Evolutionary conservation across 2,329 filamentous ascomycete species (phyloP).

Genomic region (Setomelanomma holmii): DNA sequence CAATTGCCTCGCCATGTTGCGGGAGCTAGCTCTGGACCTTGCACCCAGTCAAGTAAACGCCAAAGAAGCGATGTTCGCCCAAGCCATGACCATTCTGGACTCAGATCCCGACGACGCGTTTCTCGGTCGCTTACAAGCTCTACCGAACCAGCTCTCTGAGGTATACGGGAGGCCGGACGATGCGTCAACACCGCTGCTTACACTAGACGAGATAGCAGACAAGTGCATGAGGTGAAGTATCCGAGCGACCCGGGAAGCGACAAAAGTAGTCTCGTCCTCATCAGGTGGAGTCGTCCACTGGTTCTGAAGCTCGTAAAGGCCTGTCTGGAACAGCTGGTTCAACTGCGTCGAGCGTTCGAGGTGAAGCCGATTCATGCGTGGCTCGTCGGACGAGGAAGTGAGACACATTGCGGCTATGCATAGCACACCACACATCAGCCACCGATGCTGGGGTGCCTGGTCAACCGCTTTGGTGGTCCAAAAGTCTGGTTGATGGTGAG

Average conservation of each 20-base stretch:
- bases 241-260: not conserved
- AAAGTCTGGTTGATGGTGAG: constrained; percentile 13
- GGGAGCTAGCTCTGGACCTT: constrained; percentile 20
- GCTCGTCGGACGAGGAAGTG: constrained; percentile 9
- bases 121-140: no score
- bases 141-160: not conserved
- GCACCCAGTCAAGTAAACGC: constrained; percentile 16
- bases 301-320: not conserved
- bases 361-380: not conserved
- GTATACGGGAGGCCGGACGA: no score
- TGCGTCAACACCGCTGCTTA: not conserved
- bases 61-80: not conserved
- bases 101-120: not conserved
- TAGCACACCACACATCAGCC: constrained; percentile 38
- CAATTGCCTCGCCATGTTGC: constrained; percentile 21
- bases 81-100: not conserved
- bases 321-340: not conserved
- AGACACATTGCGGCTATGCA: constrained; percentile 31
- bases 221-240: no score
- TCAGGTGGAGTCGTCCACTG: not conserved
- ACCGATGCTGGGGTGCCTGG: constrained; percentile 23
- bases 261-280: no score
- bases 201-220: not conserved
- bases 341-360: not conserved
- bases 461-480: constrained; percentile 27